These are phyloP conservation scores for Musa schizocarpa DNA, from an alignment of 176 grass and related monocot genomes.

Conservation along the genomic window DNA sequence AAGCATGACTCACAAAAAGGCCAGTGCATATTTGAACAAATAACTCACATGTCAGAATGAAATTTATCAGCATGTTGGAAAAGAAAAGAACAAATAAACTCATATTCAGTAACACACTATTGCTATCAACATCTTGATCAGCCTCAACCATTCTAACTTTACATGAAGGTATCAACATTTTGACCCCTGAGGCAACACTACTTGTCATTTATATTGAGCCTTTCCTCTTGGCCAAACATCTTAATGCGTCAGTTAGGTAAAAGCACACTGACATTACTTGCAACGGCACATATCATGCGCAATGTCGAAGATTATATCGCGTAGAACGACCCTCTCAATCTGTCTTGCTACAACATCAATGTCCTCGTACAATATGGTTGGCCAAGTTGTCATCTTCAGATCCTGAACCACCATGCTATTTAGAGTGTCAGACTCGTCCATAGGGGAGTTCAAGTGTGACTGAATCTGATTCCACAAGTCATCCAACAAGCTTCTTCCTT, in stretches of 20 bases:
- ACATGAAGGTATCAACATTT: too few relatives aligned
- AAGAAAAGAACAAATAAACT: too few relatives aligned
- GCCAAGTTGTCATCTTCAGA: constrained; percentile 27
- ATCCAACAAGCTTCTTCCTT: constrained; percentile 31
- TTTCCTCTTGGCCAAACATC: background rate
- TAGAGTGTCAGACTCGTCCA: constrained; percentile 38
- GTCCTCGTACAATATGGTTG: constrained; percentile 28
- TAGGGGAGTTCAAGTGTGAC: constrained; percentile 22
- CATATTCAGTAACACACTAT: too few relatives aligned
- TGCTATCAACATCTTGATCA: too few relatives aligned
- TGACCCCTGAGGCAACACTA: too few relatives aligned
- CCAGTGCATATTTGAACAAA: too few relatives aligned
- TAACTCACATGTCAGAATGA: too few relatives aligned
- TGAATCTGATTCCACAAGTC: constrained; percentile 49
- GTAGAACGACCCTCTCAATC: constrained; percentile 39
- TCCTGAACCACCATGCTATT: constrained; percentile 36
- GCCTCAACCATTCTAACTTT: too few relatives aligned
- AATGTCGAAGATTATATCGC: constrained; percentile 35
- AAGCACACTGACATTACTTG: background rate
- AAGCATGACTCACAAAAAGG: too few relatives aligned
- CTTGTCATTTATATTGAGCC: background rate
- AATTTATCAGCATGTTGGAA: too few relatives aligned
- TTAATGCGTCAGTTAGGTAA: background rate
- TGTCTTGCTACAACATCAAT: constrained; percentile 36
- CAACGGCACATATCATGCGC: constrained; percentile 16